Evolutionary conservation across 2,329 filamentous ascomycete genomes (phyloP), one percentile per base, ranked within the genome.

Genomic region (Monosporascus sp.): DNA sequence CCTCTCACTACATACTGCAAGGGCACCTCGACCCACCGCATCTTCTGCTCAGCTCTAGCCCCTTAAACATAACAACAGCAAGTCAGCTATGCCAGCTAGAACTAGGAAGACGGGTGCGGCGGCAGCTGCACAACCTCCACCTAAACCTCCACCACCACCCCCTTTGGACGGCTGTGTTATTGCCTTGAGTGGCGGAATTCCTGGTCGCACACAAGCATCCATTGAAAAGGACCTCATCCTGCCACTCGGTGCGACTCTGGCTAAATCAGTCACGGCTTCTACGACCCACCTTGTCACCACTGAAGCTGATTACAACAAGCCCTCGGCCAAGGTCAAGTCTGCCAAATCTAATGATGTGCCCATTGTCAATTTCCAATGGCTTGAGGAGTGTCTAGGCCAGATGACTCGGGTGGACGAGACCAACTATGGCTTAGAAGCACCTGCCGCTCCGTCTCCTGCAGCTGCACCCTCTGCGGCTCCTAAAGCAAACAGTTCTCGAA

Each of bases 281-380:
- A 80, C 75, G 1, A 84, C 81, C 0, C 78, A 85, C 51, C 72
- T 87, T 24, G 69, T 87, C 48, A 76, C 78, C n/a, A 80, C 75
- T 0, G 69, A 77, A 7, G 68, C 72, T 8, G 82, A 85, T 55
- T 79, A 73, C 57, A 68, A 75, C 7, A 77, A 74, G 45, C 67
- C 68, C 1, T 75, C 76, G 0, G 64, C 70, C 44, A 86, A 86
- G 62, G 77, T 81, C 57, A 72, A 71, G 59, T 67, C 78, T 17
- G 80, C 76, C 5, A 65, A 72, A 9, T 59, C 72, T 14, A 71
- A 76, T 36, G 71, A 66, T 20, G 68, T 86, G 14, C 74, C 75
- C 3, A 74, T 89, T 46, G 77, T 90, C 25, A 74, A 69, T 9
- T 65, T 85, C 0, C 69, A 79, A 15, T 90, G 87, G 87, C 69